Conservation (phyloP, 257 asterid genomes). For the Lycium ferocissimum region DNA sequence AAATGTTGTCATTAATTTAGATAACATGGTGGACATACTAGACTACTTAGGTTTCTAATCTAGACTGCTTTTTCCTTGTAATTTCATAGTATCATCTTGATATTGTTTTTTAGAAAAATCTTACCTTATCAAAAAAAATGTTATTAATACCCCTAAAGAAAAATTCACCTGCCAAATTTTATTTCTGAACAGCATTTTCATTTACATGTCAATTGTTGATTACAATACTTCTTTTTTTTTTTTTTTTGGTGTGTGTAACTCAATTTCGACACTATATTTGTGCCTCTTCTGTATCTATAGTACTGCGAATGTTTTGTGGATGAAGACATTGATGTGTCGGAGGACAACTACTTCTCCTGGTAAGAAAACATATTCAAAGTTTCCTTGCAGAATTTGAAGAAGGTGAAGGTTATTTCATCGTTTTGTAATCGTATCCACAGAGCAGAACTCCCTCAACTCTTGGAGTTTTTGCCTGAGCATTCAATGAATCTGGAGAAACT, state of each 20-base stretch:
- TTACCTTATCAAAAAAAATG: too few relatives aligned
- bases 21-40: too few relatives aligned
- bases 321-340: neutral
- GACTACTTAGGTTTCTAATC: too few relatives aligned
- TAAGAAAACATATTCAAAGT: neutral
- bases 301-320: neutral
- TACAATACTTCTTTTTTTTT: neutral
- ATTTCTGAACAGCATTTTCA: neutral
- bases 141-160: neutral
- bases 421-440: neutral
- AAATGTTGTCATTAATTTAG: too few relatives aligned
- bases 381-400: neutral
- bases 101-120: too few relatives aligned
- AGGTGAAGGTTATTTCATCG: neutral
- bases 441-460: neutral
- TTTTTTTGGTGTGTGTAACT: neutral
- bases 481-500: neutral
- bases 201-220: neutral
- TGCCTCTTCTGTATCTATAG: neutral
- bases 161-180: neutral
- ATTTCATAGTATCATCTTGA: too few relatives aligned
- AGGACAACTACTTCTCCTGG: neutral
- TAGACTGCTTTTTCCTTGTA: too few relatives aligned
- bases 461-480: neutral
- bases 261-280: neutral